These are phyloP conservation scores for Spongiforma sp. DNA, from an alignment of 1,284 basidiomycete genomes.

Conservation along the genomic window DNA sequence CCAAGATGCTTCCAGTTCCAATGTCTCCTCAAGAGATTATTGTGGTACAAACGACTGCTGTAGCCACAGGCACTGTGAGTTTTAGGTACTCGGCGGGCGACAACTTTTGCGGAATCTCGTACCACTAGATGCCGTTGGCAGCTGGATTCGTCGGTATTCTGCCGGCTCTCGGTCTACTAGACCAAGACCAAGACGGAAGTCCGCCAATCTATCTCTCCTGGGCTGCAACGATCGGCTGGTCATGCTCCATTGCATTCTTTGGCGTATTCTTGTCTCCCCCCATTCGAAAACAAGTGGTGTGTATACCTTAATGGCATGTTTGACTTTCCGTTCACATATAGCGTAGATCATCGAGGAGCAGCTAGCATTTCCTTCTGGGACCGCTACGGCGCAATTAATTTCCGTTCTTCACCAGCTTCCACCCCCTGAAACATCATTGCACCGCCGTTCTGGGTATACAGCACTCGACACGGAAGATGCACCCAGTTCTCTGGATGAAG, in stretches of 20 bases:
- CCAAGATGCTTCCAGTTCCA: slow-evolving; percentile 72
- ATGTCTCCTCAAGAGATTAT: slow-evolving; percentile 91
- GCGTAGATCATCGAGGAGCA: slow-evolving; percentile 90
- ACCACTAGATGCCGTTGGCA: slow-evolving; percentile 78
- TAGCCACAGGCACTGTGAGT: slow-evolving; percentile 81
- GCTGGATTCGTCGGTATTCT: slow-evolving; percentile 96
- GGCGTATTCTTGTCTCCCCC: slow-evolving; percentile 96
- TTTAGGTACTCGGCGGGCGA: background rate
- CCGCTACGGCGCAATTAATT: slow-evolving; percentile 96
- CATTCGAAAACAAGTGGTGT: slow-evolving; percentile 89
- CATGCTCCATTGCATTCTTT: slow-evolving; percentile 89
- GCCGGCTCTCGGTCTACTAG: slow-evolving; percentile 85
- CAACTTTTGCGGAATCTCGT: background rate
- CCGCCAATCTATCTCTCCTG: slow-evolving; percentile 79
- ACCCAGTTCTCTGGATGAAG: slow-evolving; percentile 3
- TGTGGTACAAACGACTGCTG: slow-evolving; percentile 94
- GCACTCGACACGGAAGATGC: slow-evolving; percentile 44
- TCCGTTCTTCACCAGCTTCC: slow-evolving; percentile 87
- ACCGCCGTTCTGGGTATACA: slow-evolving; percentile 61
- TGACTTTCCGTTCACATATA: slow-evolving; percentile 5
- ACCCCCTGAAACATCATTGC: slow-evolving; percentile 59
- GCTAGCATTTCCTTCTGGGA: slow-evolving; percentile 92
- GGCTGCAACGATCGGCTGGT: slow-evolving; percentile 80
- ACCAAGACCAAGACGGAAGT: slow-evolving; percentile 75
- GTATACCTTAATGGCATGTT: slow-evolving; percentile 31